Conservation (phyloP, 2,329 filamentous ascomycete genomes). For the Ustulina deusta region DNA sequence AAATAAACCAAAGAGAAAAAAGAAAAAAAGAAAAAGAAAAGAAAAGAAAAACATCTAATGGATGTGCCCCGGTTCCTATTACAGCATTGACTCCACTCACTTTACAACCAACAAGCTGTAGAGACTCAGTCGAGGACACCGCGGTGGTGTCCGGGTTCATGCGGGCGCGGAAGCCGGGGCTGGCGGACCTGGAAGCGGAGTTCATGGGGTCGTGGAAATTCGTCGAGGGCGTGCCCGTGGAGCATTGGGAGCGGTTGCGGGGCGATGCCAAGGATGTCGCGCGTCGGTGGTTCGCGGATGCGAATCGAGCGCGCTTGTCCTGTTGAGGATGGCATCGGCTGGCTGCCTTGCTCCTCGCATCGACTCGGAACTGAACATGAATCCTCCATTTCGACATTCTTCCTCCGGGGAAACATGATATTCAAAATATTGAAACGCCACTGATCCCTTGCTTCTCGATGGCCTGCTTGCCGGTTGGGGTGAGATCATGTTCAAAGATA, state of each 20-base stretch:
- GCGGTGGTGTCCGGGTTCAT: slow-evolving; percentile 10
- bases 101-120: too few relatives aligned
- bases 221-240: slow-evolving; percentile 4
- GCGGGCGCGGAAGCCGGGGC: slow-evolving; percentile 12
- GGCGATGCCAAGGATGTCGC: not conserved
- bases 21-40: too few relatives aligned
- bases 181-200: slow-evolving; percentile 10
- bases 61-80: too few relatives aligned
- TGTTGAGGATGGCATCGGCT: not conserved
- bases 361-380: not conserved
- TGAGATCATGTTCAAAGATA: not conserved
- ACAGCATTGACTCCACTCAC: too few relatives aligned
- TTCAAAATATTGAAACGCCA: too few relatives aligned
- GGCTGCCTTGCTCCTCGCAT: not conserved
- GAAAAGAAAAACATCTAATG: too few relatives aligned
- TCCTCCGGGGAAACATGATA: too few relatives aligned
- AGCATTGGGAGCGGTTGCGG: slow-evolving; percentile 19
- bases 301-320: not conserved
- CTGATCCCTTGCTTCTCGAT: not conserved
- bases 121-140: not conserved
- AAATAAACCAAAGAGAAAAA: too few relatives aligned
- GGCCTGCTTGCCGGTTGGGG: not conserved
- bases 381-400: not conserved
- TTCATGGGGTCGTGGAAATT: slow-evolving; percentile 29
- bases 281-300: slow-evolving; percentile 1